Evolutionary conservation across 176 grass and related monocot species (phyloP), one percentile per base, ranked within the genome.

Genomic region (Phoenix dactylifera): DNA sequence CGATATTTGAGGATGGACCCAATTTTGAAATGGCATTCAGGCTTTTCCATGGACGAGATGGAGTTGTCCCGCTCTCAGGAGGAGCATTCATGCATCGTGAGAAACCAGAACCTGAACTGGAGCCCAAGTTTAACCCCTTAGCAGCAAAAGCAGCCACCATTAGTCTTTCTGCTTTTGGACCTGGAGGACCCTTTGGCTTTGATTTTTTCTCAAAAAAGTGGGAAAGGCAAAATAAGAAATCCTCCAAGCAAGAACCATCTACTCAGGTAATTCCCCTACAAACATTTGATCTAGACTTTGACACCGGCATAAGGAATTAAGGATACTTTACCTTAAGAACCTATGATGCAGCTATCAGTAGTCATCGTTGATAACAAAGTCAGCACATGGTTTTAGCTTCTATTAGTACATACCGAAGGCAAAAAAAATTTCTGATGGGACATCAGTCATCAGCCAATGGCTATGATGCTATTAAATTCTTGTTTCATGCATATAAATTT

Each of bases 1-100:
- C 93, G 52, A 98, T 98, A 62, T 98, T 98, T 49, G 93, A 98
- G 76, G 93, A 98, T 76, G 93, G 84, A 0, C 93, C 93, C 56
- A 87, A 98, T 77, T 98, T 98, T 83, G 84, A 98, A 68, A 79
- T 66, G 64, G 81, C 93, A 58, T 98, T 98, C 60, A 89, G 79
- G 32, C 81, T 98, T 76, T 98, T 98, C 79, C 93, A 98, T 23
- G 93, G 93, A 50, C 63, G 72, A 76, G 82, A 88, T 67, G 93
- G 93, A 16, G 81, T 98, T 17, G 83, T 98, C 15, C 93, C 93
- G 3, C 93, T 98, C 61, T 74, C 79, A 39, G 87, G 86, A 68
- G 83, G 76, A 65, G 76, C 82, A 3, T 92, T 92, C 51, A 61
- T 26, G 1, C 80, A 62, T 39, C 71, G 68, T 22, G 69, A 76